Conservation (phyloP, 2,329 filamentous ascomycete species). For the Nothomitra cinnamomea region DNA sequence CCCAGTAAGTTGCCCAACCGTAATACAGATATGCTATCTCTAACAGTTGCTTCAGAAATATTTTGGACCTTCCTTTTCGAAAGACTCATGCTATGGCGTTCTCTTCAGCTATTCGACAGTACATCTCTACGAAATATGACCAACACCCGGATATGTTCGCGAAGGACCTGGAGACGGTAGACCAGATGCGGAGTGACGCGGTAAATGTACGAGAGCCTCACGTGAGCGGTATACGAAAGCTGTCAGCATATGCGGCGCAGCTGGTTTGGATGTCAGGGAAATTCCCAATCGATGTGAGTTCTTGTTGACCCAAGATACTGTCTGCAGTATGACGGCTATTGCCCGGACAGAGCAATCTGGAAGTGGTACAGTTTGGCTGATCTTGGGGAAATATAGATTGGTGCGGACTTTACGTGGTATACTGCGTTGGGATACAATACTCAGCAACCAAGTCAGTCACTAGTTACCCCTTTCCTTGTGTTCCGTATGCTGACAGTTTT, state of each 20-base stretch:
- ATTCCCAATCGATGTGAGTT: conserved; percentile 76
- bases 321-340: background rate
- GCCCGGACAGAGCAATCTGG: no score
- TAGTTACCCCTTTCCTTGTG: conserved; percentile 6
- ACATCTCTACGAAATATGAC: conserved; percentile 97
- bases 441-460: conserved; percentile 39
- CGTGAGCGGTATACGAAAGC: conserved; percentile 65
- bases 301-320: conserved; percentile 6
- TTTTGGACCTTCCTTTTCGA: conserved; percentile 73
- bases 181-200: conserved; percentile 69
- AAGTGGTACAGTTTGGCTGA: no score
- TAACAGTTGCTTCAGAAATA: conserved; percentile 27
- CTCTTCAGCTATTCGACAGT: conserved; percentile 70
- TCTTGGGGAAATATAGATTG: conserved; percentile 7
- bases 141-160: conserved; percentile 96
- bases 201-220: conserved; percentile 80
- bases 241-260: conserved; percentile 86
- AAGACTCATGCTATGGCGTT: conserved; percentile 65
- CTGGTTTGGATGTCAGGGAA: conserved; percentile 86
- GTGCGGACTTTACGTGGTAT: conserved; percentile 84
- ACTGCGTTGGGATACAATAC: conserved; percentile 82
- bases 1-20: no score
- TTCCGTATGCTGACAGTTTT: conserved; percentile 15
- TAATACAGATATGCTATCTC: no score
- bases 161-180: conserved; percentile 73